These are phyloP conservation scores for Epithemia pelagica DNA, from an alignment of 108 stramenopile species.

Conservation along the genomic window DNA sequence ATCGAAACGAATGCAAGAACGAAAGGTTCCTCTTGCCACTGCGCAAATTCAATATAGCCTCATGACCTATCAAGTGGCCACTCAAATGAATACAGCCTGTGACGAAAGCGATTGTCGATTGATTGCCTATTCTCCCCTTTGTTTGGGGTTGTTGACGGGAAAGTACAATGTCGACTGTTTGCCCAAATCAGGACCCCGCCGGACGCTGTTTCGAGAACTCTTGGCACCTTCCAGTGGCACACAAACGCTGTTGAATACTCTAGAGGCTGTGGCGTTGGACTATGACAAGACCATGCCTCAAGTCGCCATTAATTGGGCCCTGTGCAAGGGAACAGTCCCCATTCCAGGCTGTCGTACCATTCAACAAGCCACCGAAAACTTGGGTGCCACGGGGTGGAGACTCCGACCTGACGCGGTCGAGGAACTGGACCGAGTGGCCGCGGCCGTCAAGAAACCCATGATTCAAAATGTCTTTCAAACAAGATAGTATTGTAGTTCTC, in stretches of 20 bases:
- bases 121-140: conserved; percentile 77
- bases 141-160: conserved; percentile 72
- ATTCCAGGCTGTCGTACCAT: conserved; percentile 72
- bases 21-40: conserved; percentile 70
- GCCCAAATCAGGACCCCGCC: conserved; percentile 52
- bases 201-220: conserved; percentile 73
- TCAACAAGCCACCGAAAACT: conserved; percentile 60
- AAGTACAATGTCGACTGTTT: conserved; percentile 75
- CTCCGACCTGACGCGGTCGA: conserved; percentile 47
- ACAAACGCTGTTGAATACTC: conserved; percentile 47
- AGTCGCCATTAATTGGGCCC: conserved; percentile 89
- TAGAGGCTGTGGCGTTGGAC: conserved; percentile 60
- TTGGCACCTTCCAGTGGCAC: conserved; percentile 50
- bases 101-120: conserved; percentile 63
- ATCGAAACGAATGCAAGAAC: conserved; percentile 40
- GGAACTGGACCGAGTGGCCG: conserved; percentile 68
- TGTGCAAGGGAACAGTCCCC: conserved; percentile 80
- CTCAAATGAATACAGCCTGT: conserved; percentile 67
- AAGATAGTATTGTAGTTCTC: conserved; percentile 24
- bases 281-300: conserved; percentile 69
- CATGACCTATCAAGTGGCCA: conserved; percentile 53
- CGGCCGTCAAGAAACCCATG: conserved; percentile 66
- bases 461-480: conserved; percentile 87
- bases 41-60: conserved; percentile 83
- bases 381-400: conserved; percentile 58